Evolutionary conservation across 2,329 filamentous ascomycete genomes (phyloP).

Genomic region (Septoria petroselini): DNA sequence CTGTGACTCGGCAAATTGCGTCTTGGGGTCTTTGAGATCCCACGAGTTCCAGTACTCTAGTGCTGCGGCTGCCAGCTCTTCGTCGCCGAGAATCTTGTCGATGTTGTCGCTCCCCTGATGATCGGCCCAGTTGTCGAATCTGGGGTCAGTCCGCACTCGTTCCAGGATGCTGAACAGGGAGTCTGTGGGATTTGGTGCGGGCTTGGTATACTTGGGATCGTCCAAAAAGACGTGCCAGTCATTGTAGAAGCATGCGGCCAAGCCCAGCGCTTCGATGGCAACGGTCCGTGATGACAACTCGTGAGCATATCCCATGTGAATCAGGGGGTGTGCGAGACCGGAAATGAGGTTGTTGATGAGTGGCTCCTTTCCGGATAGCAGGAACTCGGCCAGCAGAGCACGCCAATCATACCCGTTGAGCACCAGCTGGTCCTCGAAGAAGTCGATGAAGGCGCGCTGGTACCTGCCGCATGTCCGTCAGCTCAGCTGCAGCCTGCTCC

Average conservation of each 20-base stretch:
- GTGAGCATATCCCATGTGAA: conserved; percentile 90
- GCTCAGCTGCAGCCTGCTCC: background rate
- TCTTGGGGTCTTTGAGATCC: conserved; percentile 65
- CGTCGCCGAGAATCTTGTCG: conserved; percentile 62
- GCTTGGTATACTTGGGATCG: conserved; percentile 65
- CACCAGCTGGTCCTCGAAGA: conserved; percentile 89
- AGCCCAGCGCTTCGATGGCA: conserved; percentile 79
- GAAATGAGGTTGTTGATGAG: conserved; percentile 76
- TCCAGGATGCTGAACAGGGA: conserved; percentile 68
- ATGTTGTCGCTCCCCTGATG: conserved; percentile 62
- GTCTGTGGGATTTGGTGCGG: conserved; percentile 56
- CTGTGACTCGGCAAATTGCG: conserved; percentile 71
- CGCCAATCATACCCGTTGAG: conserved; percentile 80
- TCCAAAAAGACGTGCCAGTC: conserved; percentile 64
- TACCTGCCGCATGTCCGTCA: conserved; percentile 51
- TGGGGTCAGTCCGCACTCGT: conserved; percentile 65
- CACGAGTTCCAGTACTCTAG: conserved; percentile 91
- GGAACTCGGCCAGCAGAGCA: conserved; percentile 67
- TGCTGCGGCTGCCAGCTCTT: conserved; percentile 68
- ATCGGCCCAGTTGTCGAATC: conserved; percentile 65
- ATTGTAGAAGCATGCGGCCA: conserved; percentile 61
- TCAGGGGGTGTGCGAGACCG: conserved; percentile 83
- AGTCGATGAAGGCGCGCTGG: conserved; percentile 88
- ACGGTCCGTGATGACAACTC: conserved; percentile 82
- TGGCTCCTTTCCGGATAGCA: conserved; percentile 71